phyloP scores from a whole-genome alignment of 2,329 filamentous ascomycete genomes.

The Penicillium rolfsii region DNA sequence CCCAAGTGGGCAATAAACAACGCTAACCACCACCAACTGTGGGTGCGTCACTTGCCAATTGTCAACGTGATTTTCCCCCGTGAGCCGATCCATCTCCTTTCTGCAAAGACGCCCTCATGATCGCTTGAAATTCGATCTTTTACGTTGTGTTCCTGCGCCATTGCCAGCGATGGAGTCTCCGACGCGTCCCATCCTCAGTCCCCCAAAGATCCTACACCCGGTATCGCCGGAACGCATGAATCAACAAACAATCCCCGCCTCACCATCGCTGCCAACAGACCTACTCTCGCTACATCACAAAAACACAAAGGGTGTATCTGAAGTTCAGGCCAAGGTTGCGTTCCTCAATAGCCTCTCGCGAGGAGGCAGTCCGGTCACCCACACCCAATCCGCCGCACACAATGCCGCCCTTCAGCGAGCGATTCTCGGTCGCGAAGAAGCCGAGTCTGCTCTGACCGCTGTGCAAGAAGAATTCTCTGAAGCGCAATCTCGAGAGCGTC shows the following conservation, averaged over 20 bases:
- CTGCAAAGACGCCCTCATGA: conserved; percentile 25
- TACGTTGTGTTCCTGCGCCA: conserved; percentile 14
- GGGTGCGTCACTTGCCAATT: conserved; percentile 35
- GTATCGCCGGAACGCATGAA: conserved; percentile 55
- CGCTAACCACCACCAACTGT: conserved; percentile 22
- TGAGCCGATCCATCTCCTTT: conserved; percentile 9
- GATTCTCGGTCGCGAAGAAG: conserved; percentile 52
- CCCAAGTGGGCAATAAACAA: conserved; percentile 36
- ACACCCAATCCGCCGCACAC: conserved; percentile 39
- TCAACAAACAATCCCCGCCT: conserved; percentile 48
- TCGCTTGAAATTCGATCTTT: conserved; percentile 16
- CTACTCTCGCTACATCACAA: conserved; percentile 42
- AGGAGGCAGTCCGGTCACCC: conserved; percentile 36
- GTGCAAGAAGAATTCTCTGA: conserved; percentile 46
- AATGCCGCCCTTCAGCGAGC: conserved; percentile 50
- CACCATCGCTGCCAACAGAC: conserved; percentile 45
- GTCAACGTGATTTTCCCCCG: conserved; percentile 28
- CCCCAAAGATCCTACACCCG: conserved; percentile 46
- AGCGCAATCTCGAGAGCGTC: conserved; percentile 48
- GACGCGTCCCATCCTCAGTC: conserved; percentile 37
- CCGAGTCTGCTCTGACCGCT: conserved; percentile 43
- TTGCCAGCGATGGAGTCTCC: conserved; percentile 41
- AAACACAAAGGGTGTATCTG: conserved; percentile 42
- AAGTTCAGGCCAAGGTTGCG: conserved; percentile 54
- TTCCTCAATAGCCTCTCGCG: conserved; percentile 52